Evolutionary conservation across 352 stramenopile species (phyloP), one percentile per base, ranked within the genome.

Genomic region (Pythium insidiosum): DNA sequence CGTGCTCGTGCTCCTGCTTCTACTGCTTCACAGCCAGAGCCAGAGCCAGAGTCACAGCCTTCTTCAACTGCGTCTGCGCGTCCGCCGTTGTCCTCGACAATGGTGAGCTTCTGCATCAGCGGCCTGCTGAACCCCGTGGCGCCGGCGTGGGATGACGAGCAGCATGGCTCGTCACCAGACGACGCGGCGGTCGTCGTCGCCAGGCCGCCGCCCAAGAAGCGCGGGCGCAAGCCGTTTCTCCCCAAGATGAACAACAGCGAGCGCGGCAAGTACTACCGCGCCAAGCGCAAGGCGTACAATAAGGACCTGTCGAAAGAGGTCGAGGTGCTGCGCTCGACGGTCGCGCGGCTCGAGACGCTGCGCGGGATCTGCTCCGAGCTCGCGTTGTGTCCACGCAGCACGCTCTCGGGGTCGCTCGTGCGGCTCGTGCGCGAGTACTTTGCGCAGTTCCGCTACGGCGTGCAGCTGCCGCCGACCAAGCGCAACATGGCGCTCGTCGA

Each of bases 381-480:
- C 1, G 21, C 48, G 2, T 26, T 56, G 38, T 46, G 36, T 38
- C 46, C 44, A 21, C 45, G 45, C n/a, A 43, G 15, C 34, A 39
- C 37, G 24, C 51, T 12, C 31, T 46, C 24, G 12, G 45, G 35
- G 18, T 63, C 63, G 13, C 55, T 79, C 11, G 58, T 62, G 36
- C 63, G 37, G 23, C 50, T 80, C 18, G 68, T 83, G 39, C 59
- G 54, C 36, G 69, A 85, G 46, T 85, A 85, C 55, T 83, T 83
- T 35, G 59, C 55, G 13, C 60, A 77, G 38, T 85, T 85, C 50
- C 72, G 72, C 24, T 67, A 68, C 47, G 73, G 73, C 21, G 58
- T 83, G 5, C 70, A 68, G 1, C 47, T 78, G 11, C 29, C 54
- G 4, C 28, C 60, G 5, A 42, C 50, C 13, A 38, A 35, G 26